Percentiles rank a stretch among this genome's conserved stretches.
Conservation (phyloP, 345 rosid species). For the Euphorbia peplus region DNA sequence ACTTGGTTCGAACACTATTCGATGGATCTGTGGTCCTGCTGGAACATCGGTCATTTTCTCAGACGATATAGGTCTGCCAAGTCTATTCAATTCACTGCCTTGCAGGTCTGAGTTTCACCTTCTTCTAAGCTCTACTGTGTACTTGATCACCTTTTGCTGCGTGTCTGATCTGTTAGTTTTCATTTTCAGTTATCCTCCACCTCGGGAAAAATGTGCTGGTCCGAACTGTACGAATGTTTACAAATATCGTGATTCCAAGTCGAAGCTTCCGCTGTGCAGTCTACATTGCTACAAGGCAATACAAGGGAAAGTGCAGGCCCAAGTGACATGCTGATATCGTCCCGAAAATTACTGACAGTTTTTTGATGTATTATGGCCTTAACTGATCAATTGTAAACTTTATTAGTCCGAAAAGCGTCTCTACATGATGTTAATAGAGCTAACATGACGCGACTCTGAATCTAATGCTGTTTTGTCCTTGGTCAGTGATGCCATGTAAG, state of each 20-base stretch:
- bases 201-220: constrained; percentile 32
- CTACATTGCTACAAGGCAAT: constrained; percentile 32
- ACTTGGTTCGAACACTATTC: constrained; percentile 19
- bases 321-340: constrained; percentile 17
- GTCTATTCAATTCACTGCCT: constrained; percentile 33
- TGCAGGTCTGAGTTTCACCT: constrained; percentile 37
- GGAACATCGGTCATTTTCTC: constrained; percentile 29
- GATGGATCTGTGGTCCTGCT: constrained; percentile 23
- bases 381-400: not conserved
- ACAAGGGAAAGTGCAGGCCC: constrained; percentile 18
- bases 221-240: constrained; percentile 28
- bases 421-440: too few relatives aligned
- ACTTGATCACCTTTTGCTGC: not conserved
- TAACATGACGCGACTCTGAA: too few relatives aligned
- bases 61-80: constrained; percentile 26
- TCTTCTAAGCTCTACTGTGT: constrained; percentile 6
- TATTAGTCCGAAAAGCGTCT: not conserved
- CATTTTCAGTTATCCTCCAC: constrained; percentile 30
- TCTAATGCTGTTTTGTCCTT: not conserved
- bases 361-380: not conserved
- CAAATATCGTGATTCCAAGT: constrained; percentile 27
- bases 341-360: not conserved
- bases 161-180: not conserved
- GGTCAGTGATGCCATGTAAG: too few relatives aligned
- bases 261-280: constrained; percentile 30